Evolutionary conservation across 495 filamentous ascomycete genomes (phyloP).

Genomic region (Elaphomyces granulatus): DNA sequence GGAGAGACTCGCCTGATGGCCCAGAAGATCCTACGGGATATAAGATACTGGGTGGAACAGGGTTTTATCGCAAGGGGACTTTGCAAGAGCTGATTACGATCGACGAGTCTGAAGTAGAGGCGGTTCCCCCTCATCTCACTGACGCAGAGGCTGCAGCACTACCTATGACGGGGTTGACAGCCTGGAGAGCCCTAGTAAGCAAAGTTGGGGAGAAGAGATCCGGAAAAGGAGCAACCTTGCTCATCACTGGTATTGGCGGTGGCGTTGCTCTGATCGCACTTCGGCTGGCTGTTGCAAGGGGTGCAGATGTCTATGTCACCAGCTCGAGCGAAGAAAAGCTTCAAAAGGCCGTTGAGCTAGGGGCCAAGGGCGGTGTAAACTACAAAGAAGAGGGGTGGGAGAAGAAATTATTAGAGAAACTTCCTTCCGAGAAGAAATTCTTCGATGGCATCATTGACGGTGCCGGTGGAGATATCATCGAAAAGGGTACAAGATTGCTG

Average conservation of each 20-base stretch:
- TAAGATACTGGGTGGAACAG: slow-evolving; percentile 59
- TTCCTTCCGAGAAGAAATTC: slow-evolving; percentile 41
- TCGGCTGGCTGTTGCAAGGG: slow-evolving; percentile 51
- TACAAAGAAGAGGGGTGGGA: slow-evolving; percentile 58
- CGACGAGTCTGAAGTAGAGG: slow-evolving; percentile 55
- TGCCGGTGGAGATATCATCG: slow-evolving; percentile 59
- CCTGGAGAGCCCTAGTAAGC: slow-evolving; percentile 64
- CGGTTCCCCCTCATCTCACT: slow-evolving; percentile 54
- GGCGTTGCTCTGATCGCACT: slow-evolving; percentile 61
- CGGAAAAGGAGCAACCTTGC: slow-evolving; percentile 42
- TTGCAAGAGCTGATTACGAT: slow-evolving; percentile 57
- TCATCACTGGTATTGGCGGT: slow-evolving; percentile 69
- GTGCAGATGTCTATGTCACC: slow-evolving; percentile 55
- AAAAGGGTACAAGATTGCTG: slow-evolving; percentile 39
- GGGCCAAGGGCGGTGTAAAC: slow-evolving; percentile 52
- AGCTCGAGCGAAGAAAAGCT: slow-evolving; percentile 52
- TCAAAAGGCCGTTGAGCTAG: slow-evolving; percentile 43
- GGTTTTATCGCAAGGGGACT: slow-evolving; percentile 46
- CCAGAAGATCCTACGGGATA: slow-evolving; percentile 52
- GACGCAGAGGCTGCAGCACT: slow-evolving; percentile 64
- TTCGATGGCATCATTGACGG: slow-evolving; percentile 66
- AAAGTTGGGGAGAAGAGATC: slow-evolving; percentile 48
- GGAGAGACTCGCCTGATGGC: slow-evolving; percentile 52
- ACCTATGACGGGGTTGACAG: slow-evolving; percentile 74
- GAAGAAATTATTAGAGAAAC: slow-evolving; percentile 39